A percentile compares a stretch with the other conserved stretches of the same genome.
Evolutionary conservation across 2,329 filamentous ascomycete genomes (phyloP).

Genomic region (Scolecobasidium constrictum): DNA sequence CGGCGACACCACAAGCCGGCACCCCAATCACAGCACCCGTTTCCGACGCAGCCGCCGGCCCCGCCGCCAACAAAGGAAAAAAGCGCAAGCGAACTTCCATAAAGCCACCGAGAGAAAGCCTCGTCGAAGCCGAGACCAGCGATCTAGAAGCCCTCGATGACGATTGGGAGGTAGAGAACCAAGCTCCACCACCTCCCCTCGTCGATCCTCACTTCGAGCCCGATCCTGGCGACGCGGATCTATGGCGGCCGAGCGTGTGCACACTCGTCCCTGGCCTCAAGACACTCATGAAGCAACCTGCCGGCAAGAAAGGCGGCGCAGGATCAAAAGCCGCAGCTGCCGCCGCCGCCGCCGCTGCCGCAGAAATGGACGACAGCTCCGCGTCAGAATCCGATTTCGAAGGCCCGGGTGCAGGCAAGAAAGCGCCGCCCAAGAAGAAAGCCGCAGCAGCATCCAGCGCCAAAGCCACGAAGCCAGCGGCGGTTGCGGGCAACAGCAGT

Average conservation of each 20-base stretch:
- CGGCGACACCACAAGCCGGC: neutral
- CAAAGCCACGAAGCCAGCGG: neutral
- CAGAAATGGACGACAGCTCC: neutral
- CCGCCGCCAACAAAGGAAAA: conserved; percentile 3
- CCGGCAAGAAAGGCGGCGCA: neutral
- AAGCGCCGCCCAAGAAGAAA: conserved; percentile 3
- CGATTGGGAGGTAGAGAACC: neutral
- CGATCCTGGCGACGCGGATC: conserved; percentile 7
- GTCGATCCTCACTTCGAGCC: conserved; percentile 6
- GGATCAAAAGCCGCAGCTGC: neutral
- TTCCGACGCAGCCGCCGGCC: neutral
- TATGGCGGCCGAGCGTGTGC: conserved; percentile 5
- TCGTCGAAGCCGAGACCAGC: conserved; percentile 2
- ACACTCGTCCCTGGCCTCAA: conserved; percentile 6
- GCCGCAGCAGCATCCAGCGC: too few relatives aligned
- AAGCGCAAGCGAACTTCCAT: conserved; percentile 5
- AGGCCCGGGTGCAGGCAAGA: neutral
- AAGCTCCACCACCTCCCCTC: conserved; percentile 2
- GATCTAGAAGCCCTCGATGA: conserved; percentile 1
- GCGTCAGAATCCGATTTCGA: conserved; percentile 7
- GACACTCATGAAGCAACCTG: conserved; percentile 7
- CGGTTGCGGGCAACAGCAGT: neutral
- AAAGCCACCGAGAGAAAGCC: conserved; percentile 2
- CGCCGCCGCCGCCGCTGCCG: neutral
- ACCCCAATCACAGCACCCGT: neutral